Evolutionary conservation across 768 basidiomycete species (phyloP).

Genomic region (Trametes meyenii): DNA sequence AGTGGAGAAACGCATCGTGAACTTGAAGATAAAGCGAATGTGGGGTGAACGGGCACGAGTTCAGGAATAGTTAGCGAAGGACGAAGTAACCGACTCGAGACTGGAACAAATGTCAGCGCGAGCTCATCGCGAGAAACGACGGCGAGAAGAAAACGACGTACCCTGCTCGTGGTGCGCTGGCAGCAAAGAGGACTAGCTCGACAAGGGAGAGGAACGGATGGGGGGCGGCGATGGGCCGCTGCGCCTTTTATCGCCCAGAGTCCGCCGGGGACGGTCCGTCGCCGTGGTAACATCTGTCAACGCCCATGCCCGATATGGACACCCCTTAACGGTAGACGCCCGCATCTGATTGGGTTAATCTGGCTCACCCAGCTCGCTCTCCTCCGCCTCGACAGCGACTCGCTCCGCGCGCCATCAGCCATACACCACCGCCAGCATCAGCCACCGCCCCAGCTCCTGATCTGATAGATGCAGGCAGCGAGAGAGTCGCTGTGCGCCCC

Average conservation of each 20-base stretch:
- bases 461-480: not conserved
- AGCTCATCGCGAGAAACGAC: not conserved
- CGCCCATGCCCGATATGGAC: not conserved
- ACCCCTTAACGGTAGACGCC: conserved; percentile 3
- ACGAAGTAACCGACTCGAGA: conserved; percentile 35
- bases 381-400: not conserved
- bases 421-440: not conserved
- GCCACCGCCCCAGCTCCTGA: not conserved
- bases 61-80: conserved; percentile 23
- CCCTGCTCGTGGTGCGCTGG: conserved; percentile 50
- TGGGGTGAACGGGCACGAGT: conserved; percentile 15
- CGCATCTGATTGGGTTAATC: conserved; percentile 6
- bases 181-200: conserved; percentile 39
- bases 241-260: conserved; percentile 10
- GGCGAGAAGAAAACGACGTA: conserved; percentile 35
- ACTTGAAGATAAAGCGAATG: conserved; percentile 18
- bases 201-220: conserved; percentile 28
- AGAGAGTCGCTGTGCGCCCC: not conserved
- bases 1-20: conserved; percentile 55
- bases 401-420: not conserved
- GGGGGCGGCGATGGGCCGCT: not conserved
- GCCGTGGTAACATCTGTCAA: conserved; percentile 20
- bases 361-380: not conserved
- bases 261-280: not conserved
- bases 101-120: conserved; percentile 7